phyloP scores from a whole-genome alignment of 495 filamentous ascomycete species.

The Talaromyces proteolyticus region DNA sequence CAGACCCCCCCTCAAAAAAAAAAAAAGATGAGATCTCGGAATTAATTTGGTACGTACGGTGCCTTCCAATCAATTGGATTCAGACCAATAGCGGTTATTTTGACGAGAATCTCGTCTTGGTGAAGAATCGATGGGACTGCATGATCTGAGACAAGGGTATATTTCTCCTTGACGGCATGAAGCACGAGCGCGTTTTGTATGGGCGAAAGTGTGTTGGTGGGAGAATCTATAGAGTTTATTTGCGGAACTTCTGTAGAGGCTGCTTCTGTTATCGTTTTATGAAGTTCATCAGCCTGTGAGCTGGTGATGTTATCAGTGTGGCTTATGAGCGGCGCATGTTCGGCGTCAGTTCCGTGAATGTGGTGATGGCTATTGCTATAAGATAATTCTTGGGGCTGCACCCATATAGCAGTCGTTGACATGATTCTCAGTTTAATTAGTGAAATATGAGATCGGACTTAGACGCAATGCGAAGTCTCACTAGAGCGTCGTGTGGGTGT shows the following conservation, averaged over 20 bases:
- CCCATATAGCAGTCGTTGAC: background rate
- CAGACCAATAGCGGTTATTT: constrained; percentile 52
- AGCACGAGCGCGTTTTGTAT: constrained; percentile 30
- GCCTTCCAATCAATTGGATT: constrained; percentile 74
- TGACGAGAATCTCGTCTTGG: constrained; percentile 49
- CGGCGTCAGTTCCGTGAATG: too few relatives aligned
- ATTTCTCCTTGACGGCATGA: constrained; percentile 28
- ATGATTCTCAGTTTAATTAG: too few relatives aligned
- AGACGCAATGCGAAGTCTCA: too few relatives aligned
- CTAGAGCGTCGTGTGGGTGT: too few relatives aligned
- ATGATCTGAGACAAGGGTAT: constrained; percentile 39
- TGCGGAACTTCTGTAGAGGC: background rate
- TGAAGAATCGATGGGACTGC: constrained; percentile 37
- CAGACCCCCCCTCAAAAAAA: too few relatives aligned
- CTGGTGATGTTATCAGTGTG: too few relatives aligned
- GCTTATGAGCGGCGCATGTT: too few relatives aligned
- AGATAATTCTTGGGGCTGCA: background rate
- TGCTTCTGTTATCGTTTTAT: background rate
- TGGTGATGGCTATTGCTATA: background rate
- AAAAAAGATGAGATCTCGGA: too few relatives aligned
- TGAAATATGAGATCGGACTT: too few relatives aligned
- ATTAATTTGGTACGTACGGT: constrained; percentile 39
- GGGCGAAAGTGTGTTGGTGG: background rate
- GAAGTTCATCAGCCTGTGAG: background rate
- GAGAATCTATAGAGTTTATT: background rate